phyloP scores from a whole-genome alignment of 768 basidiomycete genomes.

The Lentinula guzmanii region DNA sequence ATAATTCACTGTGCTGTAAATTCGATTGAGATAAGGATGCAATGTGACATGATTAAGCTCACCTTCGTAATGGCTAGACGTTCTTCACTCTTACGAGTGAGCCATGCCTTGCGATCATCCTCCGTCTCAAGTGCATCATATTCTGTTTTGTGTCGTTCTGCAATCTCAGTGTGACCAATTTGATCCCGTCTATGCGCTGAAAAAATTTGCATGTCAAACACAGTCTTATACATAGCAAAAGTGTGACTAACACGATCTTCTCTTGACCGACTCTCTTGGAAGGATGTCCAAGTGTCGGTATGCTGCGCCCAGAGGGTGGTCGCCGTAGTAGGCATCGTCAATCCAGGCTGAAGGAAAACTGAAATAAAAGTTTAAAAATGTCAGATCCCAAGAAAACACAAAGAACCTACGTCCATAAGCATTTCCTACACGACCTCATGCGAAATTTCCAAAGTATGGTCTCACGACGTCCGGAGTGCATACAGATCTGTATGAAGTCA shows the following conservation, averaged over 20 bases:
- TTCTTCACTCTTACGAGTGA: not conserved
- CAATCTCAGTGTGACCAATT: not conserved
- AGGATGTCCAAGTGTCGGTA: not conserved
- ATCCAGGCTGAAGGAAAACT: not conserved
- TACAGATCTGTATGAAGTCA: constrained; percentile 21
- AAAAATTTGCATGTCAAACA: not conserved
- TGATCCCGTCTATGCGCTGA: not conserved
- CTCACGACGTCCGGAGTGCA: constrained; percentile 22
- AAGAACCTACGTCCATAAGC: constrained; percentile 17
- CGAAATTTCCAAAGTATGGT: constrained; percentile 22
- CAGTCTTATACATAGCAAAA: not conserved
- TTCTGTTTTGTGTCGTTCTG: not conserved
- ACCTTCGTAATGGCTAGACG: not conserved
- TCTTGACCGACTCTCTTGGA: not conserved
- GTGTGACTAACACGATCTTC: not conserved
- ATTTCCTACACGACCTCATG: constrained; percentile 24
- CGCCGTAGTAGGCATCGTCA: not conserved
- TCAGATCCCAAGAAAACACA: not conserved
- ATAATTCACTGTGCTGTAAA: not conserved
- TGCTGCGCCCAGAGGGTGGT: not conserved
- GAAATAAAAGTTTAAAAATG: not conserved
- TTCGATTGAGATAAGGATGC: not conserved
- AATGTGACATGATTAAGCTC: not conserved
- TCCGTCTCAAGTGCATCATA: not conserved
- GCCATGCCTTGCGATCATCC: not conserved